phyloP scores from a whole-genome alignment of 345 rosid species.

The Lumnitzera racemosa region DNA sequence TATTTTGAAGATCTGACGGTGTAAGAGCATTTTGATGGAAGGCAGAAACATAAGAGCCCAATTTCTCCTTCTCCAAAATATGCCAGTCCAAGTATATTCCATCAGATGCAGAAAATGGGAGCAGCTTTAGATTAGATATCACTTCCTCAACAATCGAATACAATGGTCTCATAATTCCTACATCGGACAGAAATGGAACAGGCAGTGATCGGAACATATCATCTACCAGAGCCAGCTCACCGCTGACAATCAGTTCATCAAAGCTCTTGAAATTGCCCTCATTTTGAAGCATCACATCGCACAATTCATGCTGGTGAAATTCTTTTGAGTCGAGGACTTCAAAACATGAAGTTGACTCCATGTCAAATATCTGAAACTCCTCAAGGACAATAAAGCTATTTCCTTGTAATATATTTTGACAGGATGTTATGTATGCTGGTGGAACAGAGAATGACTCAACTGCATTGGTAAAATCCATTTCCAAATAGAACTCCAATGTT shows the following conservation, averaged over 20 bases:
- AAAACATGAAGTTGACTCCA: conserved; percentile 32
- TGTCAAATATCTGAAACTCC: conserved; percentile 46
- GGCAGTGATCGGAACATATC: conserved; percentile 76
- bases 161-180: conserved; percentile 30
- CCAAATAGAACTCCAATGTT: conserved; percentile 22
- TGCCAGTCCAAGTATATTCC: conserved; percentile 87
- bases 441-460: conserved; percentile 22
- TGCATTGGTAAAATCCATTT: conserved; percentile 35
- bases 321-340: conserved; percentile 31
- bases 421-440: conserved; percentile 19
- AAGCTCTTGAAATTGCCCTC: conserved; percentile 59
- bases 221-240: conserved; percentile 63
- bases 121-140: conserved; percentile 36
- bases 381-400: conserved; percentile 32
- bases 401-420: conserved; percentile 17
- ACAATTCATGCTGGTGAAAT: conserved; percentile 32
- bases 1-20: conserved; percentile 28
- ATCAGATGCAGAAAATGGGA: conserved; percentile 52
- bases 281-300: conserved; percentile 40
- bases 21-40: conserved; percentile 22
- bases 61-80: conserved; percentile 54
- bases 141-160: conserved; percentile 33
- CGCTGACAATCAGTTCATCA: conserved; percentile 58
- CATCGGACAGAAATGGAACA: conserved; percentile 46
- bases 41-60: conserved; percentile 22